Percentiles rank a stretch among this genome's conserved stretches.
phyloP scores from a whole-genome alignment of 495 filamentous ascomycete genomes.

The Lophium mytilinum region DNA sequence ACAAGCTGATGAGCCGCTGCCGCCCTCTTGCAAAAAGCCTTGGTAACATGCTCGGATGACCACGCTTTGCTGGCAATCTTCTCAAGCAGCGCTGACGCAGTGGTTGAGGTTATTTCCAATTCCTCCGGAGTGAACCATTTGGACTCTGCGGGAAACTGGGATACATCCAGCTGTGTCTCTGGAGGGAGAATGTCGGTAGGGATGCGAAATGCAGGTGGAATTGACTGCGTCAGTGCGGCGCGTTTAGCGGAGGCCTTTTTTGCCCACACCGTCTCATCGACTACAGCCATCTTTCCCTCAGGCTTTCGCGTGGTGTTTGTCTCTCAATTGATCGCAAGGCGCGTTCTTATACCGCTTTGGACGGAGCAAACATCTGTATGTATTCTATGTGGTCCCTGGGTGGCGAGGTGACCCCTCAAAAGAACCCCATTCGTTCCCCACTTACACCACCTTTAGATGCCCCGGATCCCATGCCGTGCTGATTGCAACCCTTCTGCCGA shows the following conservation, averaged over 20 bases:
- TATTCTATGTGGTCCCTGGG: not conserved
- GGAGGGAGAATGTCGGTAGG: conserved; percentile 35
- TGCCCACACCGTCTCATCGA: conserved; percentile 26
- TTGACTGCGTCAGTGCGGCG: conserved; percentile 27
- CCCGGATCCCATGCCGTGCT: not conserved
- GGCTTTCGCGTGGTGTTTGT: conserved; percentile 11
- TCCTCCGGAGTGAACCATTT: conserved; percentile 30
- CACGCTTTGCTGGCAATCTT: conserved; percentile 16
- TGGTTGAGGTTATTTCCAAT: conserved; percentile 23
- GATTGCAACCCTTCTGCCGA: not conserved
- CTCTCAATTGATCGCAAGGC: not conserved
- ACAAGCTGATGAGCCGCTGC: conserved; percentile 27
- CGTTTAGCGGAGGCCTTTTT: conserved; percentile 35
- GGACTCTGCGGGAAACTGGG: conserved; percentile 33
- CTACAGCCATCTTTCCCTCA: conserved; percentile 17
- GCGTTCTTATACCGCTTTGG: no score
- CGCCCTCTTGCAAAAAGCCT: conserved; percentile 25
- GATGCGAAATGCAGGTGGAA: conserved; percentile 37
- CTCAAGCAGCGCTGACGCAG: conserved; percentile 12
- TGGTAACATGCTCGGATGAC: conserved; percentile 23
- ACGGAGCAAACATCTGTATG: not conserved
- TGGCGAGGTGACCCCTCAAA: not conserved
- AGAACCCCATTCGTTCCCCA: not conserved
- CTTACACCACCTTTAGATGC: not conserved
- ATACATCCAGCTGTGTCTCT: conserved; percentile 34